Conservation (phyloP, 305 asterid species). For the Fraxinus greggii region DNA sequence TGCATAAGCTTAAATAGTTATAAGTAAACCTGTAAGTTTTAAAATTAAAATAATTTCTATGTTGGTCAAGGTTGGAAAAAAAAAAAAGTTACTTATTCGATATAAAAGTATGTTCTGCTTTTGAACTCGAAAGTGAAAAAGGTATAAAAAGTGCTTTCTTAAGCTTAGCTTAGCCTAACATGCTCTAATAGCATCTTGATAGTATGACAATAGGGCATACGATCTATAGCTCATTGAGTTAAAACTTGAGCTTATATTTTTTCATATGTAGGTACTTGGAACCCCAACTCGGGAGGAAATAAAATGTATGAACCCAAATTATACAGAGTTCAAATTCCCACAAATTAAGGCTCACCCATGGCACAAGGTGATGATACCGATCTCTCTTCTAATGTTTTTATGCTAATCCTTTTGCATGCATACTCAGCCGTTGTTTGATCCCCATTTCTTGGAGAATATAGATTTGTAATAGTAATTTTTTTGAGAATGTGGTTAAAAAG, state of each 20-base stretch:
- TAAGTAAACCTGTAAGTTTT: background rate
- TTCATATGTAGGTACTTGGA: slow-evolving; percentile 53
- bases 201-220: background rate
- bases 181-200: background rate
- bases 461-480: too few relatives aligned
- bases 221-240: background rate
- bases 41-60: background rate
- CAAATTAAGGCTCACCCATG: slow-evolving; percentile 88
- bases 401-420: background rate
- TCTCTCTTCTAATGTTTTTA: background rate
- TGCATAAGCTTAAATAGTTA: background rate
- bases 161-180: background rate
- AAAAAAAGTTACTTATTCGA: background rate
- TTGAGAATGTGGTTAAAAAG: too few relatives aligned
- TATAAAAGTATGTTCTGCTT: background rate
- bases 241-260: slow-evolving; percentile 1
- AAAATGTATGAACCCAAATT: slow-evolving; percentile 86
- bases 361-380: slow-evolving; percentile 57
- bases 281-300: slow-evolving; percentile 85
- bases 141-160: background rate
- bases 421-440: background rate
- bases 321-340: slow-evolving; percentile 78
- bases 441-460: too few relatives aligned
- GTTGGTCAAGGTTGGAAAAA: background rate
- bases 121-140: background rate